These are phyloP conservation scores for Moniliophthora roreri DNA, from an alignment of 1,284 basidiomycete species.

Conservation along the genomic window DNA sequence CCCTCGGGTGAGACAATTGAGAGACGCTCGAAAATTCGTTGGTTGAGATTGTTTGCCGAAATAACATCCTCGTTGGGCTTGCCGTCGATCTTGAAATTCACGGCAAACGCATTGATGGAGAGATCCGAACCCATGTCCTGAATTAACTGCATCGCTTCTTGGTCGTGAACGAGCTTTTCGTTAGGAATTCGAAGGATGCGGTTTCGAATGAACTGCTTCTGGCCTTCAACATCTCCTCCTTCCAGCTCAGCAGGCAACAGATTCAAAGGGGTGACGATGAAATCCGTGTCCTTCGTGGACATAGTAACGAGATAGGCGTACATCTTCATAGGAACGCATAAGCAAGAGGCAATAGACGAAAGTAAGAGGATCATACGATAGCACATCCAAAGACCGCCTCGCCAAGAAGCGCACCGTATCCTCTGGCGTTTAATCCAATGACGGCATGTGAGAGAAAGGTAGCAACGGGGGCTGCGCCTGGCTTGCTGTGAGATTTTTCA, in stretches of 20 bases:
- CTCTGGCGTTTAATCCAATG: conserved; percentile 35
- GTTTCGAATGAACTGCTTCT: conserved; percentile 38
- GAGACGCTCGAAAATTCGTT: conserved; percentile 37
- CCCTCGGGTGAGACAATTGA: conserved; percentile 31
- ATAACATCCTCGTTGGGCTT: conserved; percentile 38
- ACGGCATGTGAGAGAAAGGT: conserved; percentile 35
- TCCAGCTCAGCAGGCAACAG: conserved; percentile 31
- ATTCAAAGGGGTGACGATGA: conserved; percentile 38
- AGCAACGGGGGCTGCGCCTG: conserved; percentile 39
- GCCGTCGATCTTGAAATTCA: conserved; percentile 41
- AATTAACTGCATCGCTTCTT: conserved; percentile 30
- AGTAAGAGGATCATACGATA: conserved; percentile 24
- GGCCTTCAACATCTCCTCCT: conserved; percentile 24
- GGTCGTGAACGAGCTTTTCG: conserved; percentile 32
- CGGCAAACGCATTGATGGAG: conserved; percentile 44
- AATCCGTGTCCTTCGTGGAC: conserved; percentile 27
- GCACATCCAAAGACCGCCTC: conserved; percentile 36
- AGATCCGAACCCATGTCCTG: conserved; percentile 41
- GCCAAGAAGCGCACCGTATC: conserved; percentile 39
- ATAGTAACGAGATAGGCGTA: conserved; percentile 41
- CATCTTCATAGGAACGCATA: conserved; percentile 19
- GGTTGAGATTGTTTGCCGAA: conserved; percentile 44
- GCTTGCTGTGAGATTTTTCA: conserved; percentile 33
- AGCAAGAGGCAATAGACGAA: conserved; percentile 1
- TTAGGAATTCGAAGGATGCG: conserved; percentile 32